Conservation (phyloP, 2,329 filamentous ascomycete genomes). For the Colletotrichum brevisporum region DNA sequence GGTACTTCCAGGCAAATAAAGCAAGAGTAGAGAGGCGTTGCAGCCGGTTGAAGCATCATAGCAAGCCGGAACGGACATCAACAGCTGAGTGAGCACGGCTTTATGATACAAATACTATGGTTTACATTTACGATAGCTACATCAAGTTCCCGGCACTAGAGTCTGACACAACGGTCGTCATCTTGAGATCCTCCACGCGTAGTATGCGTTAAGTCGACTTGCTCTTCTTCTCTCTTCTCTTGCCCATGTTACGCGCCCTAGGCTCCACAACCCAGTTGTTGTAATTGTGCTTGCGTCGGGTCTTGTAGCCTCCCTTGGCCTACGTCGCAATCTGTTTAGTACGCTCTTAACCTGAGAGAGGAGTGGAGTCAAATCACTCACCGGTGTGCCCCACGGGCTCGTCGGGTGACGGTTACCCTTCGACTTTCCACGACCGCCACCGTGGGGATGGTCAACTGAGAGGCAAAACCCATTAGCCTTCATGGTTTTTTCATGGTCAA, state of each 20-base stretch:
- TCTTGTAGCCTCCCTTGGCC: slow-evolving; percentile 93
- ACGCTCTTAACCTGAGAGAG: neutral
- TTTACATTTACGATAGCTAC: slow-evolving; percentile 33
- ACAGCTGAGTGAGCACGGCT: slow-evolving; percentile 16
- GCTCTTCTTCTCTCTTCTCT: slow-evolving; percentile 78
- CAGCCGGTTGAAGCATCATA: slow-evolving; percentile 11
- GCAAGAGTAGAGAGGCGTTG: too few species aligned
- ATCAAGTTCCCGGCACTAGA: neutral
- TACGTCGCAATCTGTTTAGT: slow-evolving; percentile 52
- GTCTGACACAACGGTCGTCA: neutral
- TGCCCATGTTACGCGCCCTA: slow-evolving; percentile 90
- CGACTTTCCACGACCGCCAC: slow-evolving; percentile 98
- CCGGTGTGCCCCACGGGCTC: slow-evolving; percentile 95
- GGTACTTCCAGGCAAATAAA: too few species aligned
- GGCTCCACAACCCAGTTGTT: slow-evolving; percentile 93
- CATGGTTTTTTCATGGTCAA: neutral
- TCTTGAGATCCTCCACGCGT: neutral
- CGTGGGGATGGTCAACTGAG: slow-evolving; percentile 92
- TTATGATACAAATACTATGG: slow-evolving; percentile 39
- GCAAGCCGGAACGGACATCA: neutral
- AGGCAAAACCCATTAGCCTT: slow-evolving; percentile 24
- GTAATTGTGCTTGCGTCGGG: slow-evolving; percentile 86
- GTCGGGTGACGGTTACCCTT: slow-evolving; percentile 98
- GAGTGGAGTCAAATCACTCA: slow-evolving; percentile 65
- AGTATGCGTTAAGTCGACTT: slow-evolving; percentile 6